These are phyloP conservation scores for Heritiera fomes DNA, from an alignment of 345 rosid genomes.

Conservation along the genomic window DNA sequence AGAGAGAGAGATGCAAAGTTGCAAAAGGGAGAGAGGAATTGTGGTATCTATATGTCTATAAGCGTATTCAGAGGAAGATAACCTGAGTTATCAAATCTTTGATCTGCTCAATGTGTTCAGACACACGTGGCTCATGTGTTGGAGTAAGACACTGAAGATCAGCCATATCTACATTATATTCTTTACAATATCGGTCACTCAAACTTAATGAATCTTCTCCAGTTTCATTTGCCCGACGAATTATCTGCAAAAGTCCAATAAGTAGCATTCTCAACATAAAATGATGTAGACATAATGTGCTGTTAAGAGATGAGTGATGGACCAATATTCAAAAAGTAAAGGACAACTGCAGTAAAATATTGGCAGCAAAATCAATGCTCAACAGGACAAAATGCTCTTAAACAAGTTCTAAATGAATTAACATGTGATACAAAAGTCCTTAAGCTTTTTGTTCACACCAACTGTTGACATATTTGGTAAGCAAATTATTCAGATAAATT, in stretches of 20 bases:
- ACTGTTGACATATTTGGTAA: no score
- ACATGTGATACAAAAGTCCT: not conserved
- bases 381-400: not conserved
- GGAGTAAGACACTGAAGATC: slow-evolving; percentile 80
- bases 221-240: slow-evolving; percentile 62
- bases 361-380: not conserved
- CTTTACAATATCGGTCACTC: slow-evolving; percentile 71
- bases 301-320: not conserved
- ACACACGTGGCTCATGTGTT: slow-evolving; percentile 76
- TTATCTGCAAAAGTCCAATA: slow-evolving; percentile 50
- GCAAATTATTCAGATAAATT: not conserved
- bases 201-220: slow-evolving; percentile 57
- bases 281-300: not conserved
- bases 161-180: slow-evolving; percentile 70
- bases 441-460: not conserved
- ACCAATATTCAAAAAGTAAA: not conserved
- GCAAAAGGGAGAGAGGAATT: not conserved
- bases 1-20: not conserved
- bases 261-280: not conserved
- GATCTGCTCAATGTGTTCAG: slow-evolving; percentile 77
- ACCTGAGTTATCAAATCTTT: slow-evolving; percentile 72
- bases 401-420: not conserved
- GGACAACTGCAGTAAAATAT: not conserved
- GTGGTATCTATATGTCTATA: not conserved
- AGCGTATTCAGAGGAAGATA: slow-evolving; percentile 13